Conservation (phyloP, 805 yeast genomes). For the Zygosaccharomyces kombuchaensis region DNA sequence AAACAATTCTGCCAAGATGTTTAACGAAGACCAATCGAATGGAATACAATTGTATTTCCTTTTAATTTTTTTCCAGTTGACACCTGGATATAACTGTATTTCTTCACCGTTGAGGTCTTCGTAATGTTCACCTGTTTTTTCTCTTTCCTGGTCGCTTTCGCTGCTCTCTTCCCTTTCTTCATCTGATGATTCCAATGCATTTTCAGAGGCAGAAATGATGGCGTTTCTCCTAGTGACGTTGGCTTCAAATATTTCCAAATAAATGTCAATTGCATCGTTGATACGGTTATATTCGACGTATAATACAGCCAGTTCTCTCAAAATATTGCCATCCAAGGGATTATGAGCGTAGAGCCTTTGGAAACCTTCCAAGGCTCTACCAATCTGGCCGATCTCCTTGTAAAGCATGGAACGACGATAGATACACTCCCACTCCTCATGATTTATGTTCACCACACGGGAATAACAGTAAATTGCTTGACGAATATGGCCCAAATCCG, state of each 20-base stretch:
- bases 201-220: conserved; percentile 28
- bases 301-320: conserved; percentile 56
- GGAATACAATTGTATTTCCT: conserved; percentile 39
- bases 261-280: conserved; percentile 70
- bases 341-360: conserved; percentile 50
- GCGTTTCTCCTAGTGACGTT: conserved; percentile 46
- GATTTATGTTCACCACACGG: conserved; percentile 51
- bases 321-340: conserved; percentile 57
- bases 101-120: conserved; percentile 23
- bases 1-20: conserved; percentile 76
- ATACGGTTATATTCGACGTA: conserved; percentile 51
- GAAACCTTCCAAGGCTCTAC: conserved; percentile 71
- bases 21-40: conserved; percentile 87
- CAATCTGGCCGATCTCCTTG: conserved; percentile 58
- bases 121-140: conserved; percentile 18
- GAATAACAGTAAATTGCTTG: conserved; percentile 80
- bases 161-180: conserved; percentile 23
- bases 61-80: conserved; percentile 30
- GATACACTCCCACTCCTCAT: conserved; percentile 50
- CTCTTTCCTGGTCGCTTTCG: conserved; percentile 11
- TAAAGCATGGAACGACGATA: conserved; percentile 65
- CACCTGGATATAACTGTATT: conserved; percentile 26
- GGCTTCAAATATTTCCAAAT: conserved; percentile 56
- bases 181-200: conserved; percentile 32
- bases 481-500: conserved; percentile 59